Percentiles rank a stretch among this genome's conserved stretches.
phyloP scores from a whole-genome alignment of 1,284 basidiomycete species.

The Melampsora americana region DNA sequence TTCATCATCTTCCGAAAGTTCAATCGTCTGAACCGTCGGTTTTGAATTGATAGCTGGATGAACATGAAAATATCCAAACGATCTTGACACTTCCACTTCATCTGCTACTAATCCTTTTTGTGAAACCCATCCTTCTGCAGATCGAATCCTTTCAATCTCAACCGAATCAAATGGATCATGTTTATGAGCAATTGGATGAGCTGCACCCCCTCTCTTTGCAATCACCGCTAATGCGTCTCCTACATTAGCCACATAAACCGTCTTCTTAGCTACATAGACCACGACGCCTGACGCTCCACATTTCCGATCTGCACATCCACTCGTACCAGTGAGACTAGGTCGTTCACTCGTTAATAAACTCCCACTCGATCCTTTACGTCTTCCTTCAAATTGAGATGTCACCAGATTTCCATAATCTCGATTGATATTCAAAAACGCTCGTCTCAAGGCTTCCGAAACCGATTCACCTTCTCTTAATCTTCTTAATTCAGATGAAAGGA shows the following conservation, averaged over 20 bases:
- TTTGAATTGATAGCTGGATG: conserved; percentile 86
- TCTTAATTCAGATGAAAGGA: conserved; percentile 64
- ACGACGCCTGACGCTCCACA: conserved; percentile 84
- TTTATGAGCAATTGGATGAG: conserved; percentile 70
- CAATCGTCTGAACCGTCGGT: conserved; percentile 71
- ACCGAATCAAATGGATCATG: conserved; percentile 86
- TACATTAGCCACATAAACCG: conserved; percentile 82
- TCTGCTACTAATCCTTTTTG: conserved; percentile 91
- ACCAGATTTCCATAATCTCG: conserved; percentile 63
- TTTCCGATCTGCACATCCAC: conserved; percentile 52
- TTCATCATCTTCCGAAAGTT: conserved; percentile 81
- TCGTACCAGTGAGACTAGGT: conserved; percentile 48
- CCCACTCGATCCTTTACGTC: conserved; percentile 68
- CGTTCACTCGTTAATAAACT: conserved; percentile 58
- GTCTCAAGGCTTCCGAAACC: conserved; percentile 71
- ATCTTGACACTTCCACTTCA: conserved; percentile 82
- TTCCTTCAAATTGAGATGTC: conserved; percentile 60
- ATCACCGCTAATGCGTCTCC: conserved; percentile 87
- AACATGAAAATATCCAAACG: conserved; percentile 90
- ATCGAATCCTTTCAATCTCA: conserved; percentile 81
- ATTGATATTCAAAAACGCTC: conserved; percentile 81
- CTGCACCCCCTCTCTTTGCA: conserved; percentile 71
- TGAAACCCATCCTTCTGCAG: conserved; percentile 92
- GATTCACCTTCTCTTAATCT: conserved; percentile 61
- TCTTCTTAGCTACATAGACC: conserved; percentile 77